Base-by-base conservation (phyloP, 2,329 filamentous ascomycete genomes). In the Exophiala xenobiotica region DNA sequence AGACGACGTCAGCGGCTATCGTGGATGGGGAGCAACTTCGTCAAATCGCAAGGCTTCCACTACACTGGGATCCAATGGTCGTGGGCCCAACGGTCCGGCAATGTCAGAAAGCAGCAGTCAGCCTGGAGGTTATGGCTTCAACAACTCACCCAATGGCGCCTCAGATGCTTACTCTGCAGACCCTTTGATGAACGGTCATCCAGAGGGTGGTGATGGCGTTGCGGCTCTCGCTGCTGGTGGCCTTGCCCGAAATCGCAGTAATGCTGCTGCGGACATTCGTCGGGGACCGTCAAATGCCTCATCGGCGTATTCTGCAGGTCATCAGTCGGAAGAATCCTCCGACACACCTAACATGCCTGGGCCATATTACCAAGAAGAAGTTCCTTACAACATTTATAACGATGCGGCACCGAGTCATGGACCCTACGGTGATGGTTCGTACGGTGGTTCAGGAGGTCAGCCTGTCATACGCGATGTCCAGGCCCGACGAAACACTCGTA, bases 211-310 rank as follows among this genome's bases (percentile, higher is more conserved):
- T 20, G 56, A 57, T 45, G 54, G 54, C 16, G 69, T 81, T 51
- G 70, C 70, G 53, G 88, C 86, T 35, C 85, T 96, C 72, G 90
- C 89, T 55, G 51, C 42, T 2, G 52, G 50, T 19, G 58, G 54
- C 20, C 44, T 56, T 3, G 22, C 24, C 26, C 41, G 53, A 18
- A 52, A 58, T 42, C 54, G 58, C 24, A 56, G 57, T 44, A 78
- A 82, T 46, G 77, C 73, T 46, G 77, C 73, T 42, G 76, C 73
- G 20, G 88, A 89, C 60, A 87, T 97, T 27, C 88, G 87, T 60
- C 87, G 93, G 47, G 93, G 93, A 1, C 85, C 90, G 1, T 97
- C 92, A 4, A 97, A 97, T 65, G 93, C 93, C 4, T 99, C 93
- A 0, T 97, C 93, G 0, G 91, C 89, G 1, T 99, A 97, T 73